These are phyloP conservation scores for Pholiota microspora DNA, from an alignment of 768 basidiomycete species.

Conservation along the genomic window DNA sequence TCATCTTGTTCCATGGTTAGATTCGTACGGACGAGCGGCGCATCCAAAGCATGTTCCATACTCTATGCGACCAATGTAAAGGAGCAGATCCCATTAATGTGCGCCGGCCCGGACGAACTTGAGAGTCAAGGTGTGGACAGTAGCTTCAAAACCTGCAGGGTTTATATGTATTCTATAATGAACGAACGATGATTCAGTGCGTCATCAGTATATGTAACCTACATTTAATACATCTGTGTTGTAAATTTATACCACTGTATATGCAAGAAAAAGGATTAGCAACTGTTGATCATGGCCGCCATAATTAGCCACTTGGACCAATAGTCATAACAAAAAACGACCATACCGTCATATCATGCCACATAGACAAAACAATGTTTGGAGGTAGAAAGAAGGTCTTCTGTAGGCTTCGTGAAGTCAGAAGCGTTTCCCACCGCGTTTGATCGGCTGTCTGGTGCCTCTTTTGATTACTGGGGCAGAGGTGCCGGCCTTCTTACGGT, in stretches of 20 bases:
- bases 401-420: slow-evolving; percentile 27
- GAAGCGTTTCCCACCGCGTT: slow-evolving; percentile 74
- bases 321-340: not conserved
- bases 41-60: slow-evolving; percentile 66
- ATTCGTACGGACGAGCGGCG: slow-evolving; percentile 45
- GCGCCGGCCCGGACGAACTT: slow-evolving; percentile 1
- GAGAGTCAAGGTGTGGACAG: not conserved
- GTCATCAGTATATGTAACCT: not conserved
- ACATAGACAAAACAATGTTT: not conserved
- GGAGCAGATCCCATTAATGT: slow-evolving; percentile 12
- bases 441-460: slow-evolving; percentile 69
- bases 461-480: slow-evolving; percentile 35
- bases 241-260: not conserved
- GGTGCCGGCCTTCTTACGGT: slow-evolving; percentile 42
- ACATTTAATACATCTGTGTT: not conserved
- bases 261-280: not conserved
- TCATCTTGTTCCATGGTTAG: slow-evolving; percentile 21
- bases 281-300: not conserved
- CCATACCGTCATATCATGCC: not conserved
- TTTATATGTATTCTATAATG: slow-evolving; percentile 2
- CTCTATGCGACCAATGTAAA: slow-evolving; percentile 58
- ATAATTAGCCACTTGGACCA: not conserved
- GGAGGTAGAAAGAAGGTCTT: not conserved
- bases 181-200: not conserved
- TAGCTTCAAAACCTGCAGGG: not conserved